phyloP scores from a whole-genome alignment of 805 yeast species.

The Yamadazyma phyllophila region DNA sequence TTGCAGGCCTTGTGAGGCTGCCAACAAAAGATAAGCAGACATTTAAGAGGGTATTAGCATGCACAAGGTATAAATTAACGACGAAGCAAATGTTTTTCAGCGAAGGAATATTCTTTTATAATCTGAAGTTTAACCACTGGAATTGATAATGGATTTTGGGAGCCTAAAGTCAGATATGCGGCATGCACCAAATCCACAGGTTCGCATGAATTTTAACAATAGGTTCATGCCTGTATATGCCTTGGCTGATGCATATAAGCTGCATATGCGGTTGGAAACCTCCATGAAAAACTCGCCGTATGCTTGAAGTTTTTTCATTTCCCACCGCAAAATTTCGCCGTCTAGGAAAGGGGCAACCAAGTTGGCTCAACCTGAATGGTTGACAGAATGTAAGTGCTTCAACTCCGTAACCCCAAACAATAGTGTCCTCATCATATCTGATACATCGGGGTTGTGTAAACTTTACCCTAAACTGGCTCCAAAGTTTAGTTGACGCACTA shows the following conservation, averaged over 20 bases:
- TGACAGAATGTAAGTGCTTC: too few species aligned
- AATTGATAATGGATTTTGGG: not conserved
- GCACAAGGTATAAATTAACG: not conserved
- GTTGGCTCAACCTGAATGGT: too few species aligned
- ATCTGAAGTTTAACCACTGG: not conserved
- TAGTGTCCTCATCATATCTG: too few species aligned
- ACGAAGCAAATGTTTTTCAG: not conserved
- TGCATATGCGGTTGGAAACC: not conserved
- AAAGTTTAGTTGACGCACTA: too few species aligned
- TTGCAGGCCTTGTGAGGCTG: constrained; percentile 12
- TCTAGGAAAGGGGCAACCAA: too few species aligned
- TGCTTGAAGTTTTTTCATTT: too few species aligned
- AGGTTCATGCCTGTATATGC: not conserved
- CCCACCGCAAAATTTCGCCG: too few species aligned
- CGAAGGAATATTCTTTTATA: constrained; percentile 2
- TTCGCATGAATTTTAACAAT: not conserved
- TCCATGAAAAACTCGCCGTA: too few species aligned
- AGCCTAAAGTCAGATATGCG: not conserved
- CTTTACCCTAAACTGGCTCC: too few species aligned
- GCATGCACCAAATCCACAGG: not conserved
- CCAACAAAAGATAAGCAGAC: constrained; percentile 16
- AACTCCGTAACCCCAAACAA: too few species aligned
- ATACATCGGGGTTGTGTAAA: too few species aligned
- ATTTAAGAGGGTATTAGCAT: constrained; percentile 1
- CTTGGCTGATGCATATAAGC: not conserved